A percentile compares a stretch with the other conserved stretches of the same genome.
These are phyloP conservation scores for Adansonia digitata DNA, from an alignment of 345 rosid species.

Conservation along the genomic window DNA sequence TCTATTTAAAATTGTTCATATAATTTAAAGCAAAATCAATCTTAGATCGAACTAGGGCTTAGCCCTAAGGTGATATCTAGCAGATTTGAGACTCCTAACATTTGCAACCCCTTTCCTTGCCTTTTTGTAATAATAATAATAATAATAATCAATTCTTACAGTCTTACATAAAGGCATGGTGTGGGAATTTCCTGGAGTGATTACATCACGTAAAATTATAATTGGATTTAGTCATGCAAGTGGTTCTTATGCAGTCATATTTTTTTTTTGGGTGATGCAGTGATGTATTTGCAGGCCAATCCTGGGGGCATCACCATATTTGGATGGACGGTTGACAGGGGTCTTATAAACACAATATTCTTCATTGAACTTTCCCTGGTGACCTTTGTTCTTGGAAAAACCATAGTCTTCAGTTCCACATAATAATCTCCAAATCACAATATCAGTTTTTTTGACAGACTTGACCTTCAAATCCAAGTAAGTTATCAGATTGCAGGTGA, in stretches of 20 bases:
- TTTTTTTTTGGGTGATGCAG: constrained; percentile 40
- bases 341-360: constrained; percentile 74
- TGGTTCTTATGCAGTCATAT: not conserved
- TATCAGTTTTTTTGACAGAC: not conserved
- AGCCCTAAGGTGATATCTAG: too few species aligned
- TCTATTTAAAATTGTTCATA: not conserved
- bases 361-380: constrained; percentile 49
- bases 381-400: not conserved
- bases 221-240: not conserved
- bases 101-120: not conserved
- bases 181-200: not conserved
- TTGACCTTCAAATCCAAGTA: not conserved
- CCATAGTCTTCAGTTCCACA: not conserved
- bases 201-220: not conserved
- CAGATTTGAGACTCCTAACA: not conserved
- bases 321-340: constrained; percentile 86
- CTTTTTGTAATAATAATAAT: not conserved
- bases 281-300: constrained; percentile 74
- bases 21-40: not conserved
- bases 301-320: constrained; percentile 91
- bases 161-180: not conserved
- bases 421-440: not conserved
- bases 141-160: not conserved
- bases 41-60: not conserved
- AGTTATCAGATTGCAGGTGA: not conserved